Conservation (phyloP, 805 yeast genomes). For the Alloascoidea africana region DNA sequence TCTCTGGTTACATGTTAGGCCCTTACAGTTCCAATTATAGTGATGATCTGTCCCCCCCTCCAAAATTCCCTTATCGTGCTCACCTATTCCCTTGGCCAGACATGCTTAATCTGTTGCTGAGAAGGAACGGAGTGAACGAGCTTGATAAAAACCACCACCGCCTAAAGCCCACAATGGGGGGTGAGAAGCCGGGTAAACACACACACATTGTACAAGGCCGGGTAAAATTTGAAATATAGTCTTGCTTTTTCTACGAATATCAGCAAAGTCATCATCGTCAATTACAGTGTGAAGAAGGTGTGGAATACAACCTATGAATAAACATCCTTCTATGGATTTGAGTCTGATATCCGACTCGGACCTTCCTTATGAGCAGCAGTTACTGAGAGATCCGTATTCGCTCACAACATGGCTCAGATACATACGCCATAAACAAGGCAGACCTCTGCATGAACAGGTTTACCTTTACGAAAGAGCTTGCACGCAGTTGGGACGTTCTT, state of each 20-base stretch:
- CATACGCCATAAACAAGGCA: slow-evolving; percentile 16
- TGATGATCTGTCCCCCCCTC: slow-evolving; percentile 6
- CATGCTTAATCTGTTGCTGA: slow-evolving; percentile 27
- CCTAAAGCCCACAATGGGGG: too few relatives aligned
- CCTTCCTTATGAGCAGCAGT: slow-evolving; percentile 29
- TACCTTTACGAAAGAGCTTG: slow-evolving; percentile 41
- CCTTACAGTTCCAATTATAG: not conserved
- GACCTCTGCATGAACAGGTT: slow-evolving; percentile 13
- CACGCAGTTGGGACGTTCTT: slow-evolving; percentile 24
- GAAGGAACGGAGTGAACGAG: slow-evolving; percentile 3
- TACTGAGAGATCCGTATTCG: slow-evolving; percentile 21
- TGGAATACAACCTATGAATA: too few relatives aligned
- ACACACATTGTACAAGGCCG: too few relatives aligned
- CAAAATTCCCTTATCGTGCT: slow-evolving; percentile 36
- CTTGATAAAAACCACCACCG: slow-evolving; percentile 3
- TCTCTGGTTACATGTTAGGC: slow-evolving; percentile 35
- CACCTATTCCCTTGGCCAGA: slow-evolving; percentile 48
- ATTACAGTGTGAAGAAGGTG: too few relatives aligned
- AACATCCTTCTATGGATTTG: too few relatives aligned
- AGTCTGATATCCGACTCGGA: slow-evolving; percentile 16
- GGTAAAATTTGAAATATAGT: too few relatives aligned
- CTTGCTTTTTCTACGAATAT: too few relatives aligned
- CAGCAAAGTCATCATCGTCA: too few relatives aligned
- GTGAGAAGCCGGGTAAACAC: too few relatives aligned
- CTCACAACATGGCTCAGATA: slow-evolving; percentile 24